Evolutionary conservation across 1,139 yeast species (phyloP).

Genomic region (Pichia sp.): DNA sequence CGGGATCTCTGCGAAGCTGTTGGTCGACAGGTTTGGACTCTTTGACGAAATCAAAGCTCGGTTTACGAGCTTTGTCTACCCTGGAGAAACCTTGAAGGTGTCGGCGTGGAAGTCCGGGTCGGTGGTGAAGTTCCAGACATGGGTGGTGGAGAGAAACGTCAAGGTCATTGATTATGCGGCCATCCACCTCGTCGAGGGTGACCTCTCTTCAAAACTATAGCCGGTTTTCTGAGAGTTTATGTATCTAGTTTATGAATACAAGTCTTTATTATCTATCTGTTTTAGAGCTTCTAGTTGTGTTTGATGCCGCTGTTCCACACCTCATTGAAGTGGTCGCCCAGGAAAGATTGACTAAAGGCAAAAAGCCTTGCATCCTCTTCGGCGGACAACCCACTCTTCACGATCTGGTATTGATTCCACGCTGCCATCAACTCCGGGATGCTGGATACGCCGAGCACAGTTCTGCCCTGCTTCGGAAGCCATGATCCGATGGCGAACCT

Average conservation of each 20-base stretch:
- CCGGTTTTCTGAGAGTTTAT: not conserved
- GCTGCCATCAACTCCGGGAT: slow-evolving; percentile 62
- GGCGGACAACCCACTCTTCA: slow-evolving; percentile 36
- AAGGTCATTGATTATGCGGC: slow-evolving; percentile 89
- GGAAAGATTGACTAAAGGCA: slow-evolving; percentile 42
- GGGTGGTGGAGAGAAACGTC: slow-evolving; percentile 72
- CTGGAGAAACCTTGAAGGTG: slow-evolving; percentile 88
- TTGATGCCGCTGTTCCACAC: slow-evolving; percentile 70
- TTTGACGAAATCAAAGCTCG: slow-evolving; percentile 86
- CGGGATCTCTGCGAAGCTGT: slow-evolving; percentile 75
- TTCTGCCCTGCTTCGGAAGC: slow-evolving; percentile 45
- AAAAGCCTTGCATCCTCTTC: slow-evolving; percentile 43
- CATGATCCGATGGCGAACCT: slow-evolving; percentile 67
- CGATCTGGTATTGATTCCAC: slow-evolving; percentile 50
- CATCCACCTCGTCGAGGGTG: slow-evolving; percentile 43
- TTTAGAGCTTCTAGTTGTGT: slow-evolving; percentile 25
- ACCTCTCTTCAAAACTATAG: slow-evolving; percentile 29
- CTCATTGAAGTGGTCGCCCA: slow-evolving; percentile 56
- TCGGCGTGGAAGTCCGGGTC: slow-evolving; percentile 74
- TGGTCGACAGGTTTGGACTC: slow-evolving; percentile 75
- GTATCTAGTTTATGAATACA: not conserved
- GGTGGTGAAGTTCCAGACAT: slow-evolving; percentile 75
- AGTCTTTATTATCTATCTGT: not conserved
- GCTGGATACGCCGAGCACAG: slow-evolving; percentile 72
- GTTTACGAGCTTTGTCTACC: slow-evolving; percentile 89